Base-by-base conservation (phyloP, 768 basidiomycete genomes). In the Cystofilobasidium ferigula region DNA sequence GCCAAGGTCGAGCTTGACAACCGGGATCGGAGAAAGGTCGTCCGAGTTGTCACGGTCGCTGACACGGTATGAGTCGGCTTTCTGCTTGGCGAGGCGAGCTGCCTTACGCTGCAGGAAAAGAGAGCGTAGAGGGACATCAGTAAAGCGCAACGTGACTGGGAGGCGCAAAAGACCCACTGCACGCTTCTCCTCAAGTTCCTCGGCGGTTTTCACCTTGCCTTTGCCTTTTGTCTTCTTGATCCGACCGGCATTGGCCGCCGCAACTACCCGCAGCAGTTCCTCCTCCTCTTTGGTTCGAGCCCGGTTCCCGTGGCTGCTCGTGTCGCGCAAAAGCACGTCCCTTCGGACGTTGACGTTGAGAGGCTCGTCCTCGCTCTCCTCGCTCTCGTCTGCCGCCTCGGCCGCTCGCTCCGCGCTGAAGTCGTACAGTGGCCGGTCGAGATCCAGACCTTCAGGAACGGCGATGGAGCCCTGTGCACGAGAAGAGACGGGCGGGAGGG, bases 31-130 rank as follows among this genome's bases (percentile, higher is more conserved):
- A 71, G 95, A 91, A n/a, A 95, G 70, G 72, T 95, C 89, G 16
- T 83, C 81, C 18, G 69, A 72, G 0, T 70, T 67, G 14, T 58
- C 59, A 6, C 61, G 68, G 6, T 70, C 68, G 12, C 69, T 80
- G 69, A 95, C 85, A 75, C 95, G 93, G 77, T 91, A 95, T 5
- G 93, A 92, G 73, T 98, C 91, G 69, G 90, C 88, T 45, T 83
- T 83, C 69, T 85, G 79, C 67, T 85, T 83, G 58, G 86, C 90
- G 57, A 85, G 77, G 35, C 89, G 81, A 70, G 87, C 89, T 32
- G 83, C 85, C 70, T 84, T 85, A 53, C 83, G 81, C 91, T 95
- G 70, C 40, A 35, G 63, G 13, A 34, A 40, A 13, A 54, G 36
- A 56, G n/a, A n/a, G n/a, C n/a, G n/a, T 59, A 65, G 36, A 30